Evolutionary conservation across 2,329 filamentous ascomycete genomes (phyloP).

Genomic region (Calonectria montana): DNA sequence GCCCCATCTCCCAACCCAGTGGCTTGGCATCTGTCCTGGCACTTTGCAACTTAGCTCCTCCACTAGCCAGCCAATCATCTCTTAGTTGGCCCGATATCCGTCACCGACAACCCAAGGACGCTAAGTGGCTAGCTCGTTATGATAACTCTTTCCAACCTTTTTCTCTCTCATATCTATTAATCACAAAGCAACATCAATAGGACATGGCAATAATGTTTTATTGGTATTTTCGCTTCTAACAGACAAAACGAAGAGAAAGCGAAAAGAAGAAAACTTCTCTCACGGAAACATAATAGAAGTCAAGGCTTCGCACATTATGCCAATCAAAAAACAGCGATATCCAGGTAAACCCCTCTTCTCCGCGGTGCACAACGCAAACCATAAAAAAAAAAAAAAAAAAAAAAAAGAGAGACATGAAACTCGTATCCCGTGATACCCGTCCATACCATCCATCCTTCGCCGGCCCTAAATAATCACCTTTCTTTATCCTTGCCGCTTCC

Average conservation of each 20-base stretch:
- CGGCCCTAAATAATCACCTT: slow-evolving; percentile 29
- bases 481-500: slow-evolving; percentile 20
- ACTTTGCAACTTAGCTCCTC: slow-evolving; percentile 21
- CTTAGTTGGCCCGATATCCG: slow-evolving; percentile 43
- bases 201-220: not conserved
- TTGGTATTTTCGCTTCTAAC: not conserved
- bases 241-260: slow-evolving; percentile 5
- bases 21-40: slow-evolving; percentile 3
- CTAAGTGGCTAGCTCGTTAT: slow-evolving; percentile 18
- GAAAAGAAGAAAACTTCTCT: slow-evolving; percentile 1
- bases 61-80: slow-evolving; percentile 39
- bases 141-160: slow-evolving; percentile 25
- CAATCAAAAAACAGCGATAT: slow-evolving; percentile 41
- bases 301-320: slow-evolving; percentile 34
- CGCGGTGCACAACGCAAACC: slow-evolving; percentile 6
- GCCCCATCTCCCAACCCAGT: not conserved
- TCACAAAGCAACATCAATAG: not conserved
- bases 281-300: slow-evolving; percentile 32
- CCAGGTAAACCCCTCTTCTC: slow-evolving; percentile 30
- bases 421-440: slow-evolving; percentile 24
- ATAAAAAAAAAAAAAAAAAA: not conserved
- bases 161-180: not conserved
- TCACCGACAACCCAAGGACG: slow-evolving; percentile 40
- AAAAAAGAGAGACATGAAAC: slow-evolving; percentile 20
- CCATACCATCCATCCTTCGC: slow-evolving; percentile 23